These are phyloP conservation scores for Cavenderia fasciculata DNA, from an alignment of 78 protist species.

Conservation along the genomic window DNA sequence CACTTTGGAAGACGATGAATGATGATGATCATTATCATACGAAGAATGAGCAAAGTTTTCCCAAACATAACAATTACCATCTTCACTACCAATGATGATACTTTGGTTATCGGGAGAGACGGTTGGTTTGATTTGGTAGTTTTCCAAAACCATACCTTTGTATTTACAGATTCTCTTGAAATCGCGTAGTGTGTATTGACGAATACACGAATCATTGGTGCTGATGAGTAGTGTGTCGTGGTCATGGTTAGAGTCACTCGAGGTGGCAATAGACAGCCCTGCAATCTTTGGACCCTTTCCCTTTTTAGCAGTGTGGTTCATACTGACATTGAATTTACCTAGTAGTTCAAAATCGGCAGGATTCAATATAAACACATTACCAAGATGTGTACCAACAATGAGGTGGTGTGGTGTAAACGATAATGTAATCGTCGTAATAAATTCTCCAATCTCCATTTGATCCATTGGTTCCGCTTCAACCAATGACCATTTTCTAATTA, in stretches of 20 bases:
- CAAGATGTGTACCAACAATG: constrained; percentile 60
- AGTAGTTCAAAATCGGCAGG: background rate
- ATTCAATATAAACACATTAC: constrained; percentile 12
- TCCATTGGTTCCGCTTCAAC: background rate
- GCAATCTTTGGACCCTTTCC: constrained; percentile 74
- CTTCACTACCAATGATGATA: constrained; percentile 58
- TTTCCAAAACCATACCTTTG: constrained; percentile 19
- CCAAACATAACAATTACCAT: constrained; percentile 42
- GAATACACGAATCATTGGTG: constrained; percentile 47
- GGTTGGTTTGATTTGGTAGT: constrained; percentile 61
- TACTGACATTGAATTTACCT: constrained; percentile 18
- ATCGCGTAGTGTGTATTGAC: constrained; percentile 42
- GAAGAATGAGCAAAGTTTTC: constrained; percentile 1
- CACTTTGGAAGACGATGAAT: background rate
- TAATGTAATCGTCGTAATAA: constrained; percentile 23
- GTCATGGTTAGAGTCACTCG: background rate
- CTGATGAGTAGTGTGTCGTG: constrained; percentile 4
- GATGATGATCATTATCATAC: background rate
- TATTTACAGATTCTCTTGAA: constrained; percentile 77
- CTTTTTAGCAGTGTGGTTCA: background rate
- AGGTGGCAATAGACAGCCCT: constrained; percentile 14
- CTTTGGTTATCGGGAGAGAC: constrained; percentile 3
- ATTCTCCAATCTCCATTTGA: constrained; percentile 32
- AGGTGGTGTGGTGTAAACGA: constrained; percentile 10
- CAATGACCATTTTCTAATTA: constrained; percentile 37